A percentile compares a stretch with the other conserved stretches of the same genome.
Conservation (phyloP, 75 land plant genomes). For the Sequoiadendron giganteum region DNA sequence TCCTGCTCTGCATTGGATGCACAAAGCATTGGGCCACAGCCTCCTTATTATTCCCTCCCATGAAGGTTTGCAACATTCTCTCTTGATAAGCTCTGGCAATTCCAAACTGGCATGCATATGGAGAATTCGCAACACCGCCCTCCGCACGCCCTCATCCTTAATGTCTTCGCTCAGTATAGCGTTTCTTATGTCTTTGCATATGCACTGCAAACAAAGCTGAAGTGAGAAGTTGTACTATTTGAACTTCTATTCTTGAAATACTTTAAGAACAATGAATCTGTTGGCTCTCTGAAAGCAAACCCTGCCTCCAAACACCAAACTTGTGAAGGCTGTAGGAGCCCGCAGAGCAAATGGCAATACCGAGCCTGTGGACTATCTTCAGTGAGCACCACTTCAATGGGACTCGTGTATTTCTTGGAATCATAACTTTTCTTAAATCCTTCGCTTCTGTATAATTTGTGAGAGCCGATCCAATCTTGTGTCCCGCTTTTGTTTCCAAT, state of each 20-base stretch:
- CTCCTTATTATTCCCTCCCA: constrained; percentile 10
- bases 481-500: background rate
- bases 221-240: no score
- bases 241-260: no score
- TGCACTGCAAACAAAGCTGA: background rate
- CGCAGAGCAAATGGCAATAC: constrained; percentile 4
- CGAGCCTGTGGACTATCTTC: background rate
- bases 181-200: background rate
- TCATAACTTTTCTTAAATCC: background rate
- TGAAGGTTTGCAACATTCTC: background rate
- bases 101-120: background rate
- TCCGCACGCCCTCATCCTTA: background rate
- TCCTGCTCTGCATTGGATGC: background rate
- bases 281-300: background rate
- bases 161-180: background rate
- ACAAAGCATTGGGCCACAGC: background rate
- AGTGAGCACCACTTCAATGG: constrained; percentile 4
- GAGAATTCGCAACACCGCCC: background rate
- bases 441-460: background rate
- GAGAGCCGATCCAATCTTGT: background rate
- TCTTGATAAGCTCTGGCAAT: background rate
- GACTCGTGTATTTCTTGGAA: background rate
- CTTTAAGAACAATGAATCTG: no score
- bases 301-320: constrained; percentile 8
- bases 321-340: background rate